phyloP scores from a whole-genome alignment of 2,329 filamentous ascomycete genomes.

The Laburnicola sp. region DNA sequence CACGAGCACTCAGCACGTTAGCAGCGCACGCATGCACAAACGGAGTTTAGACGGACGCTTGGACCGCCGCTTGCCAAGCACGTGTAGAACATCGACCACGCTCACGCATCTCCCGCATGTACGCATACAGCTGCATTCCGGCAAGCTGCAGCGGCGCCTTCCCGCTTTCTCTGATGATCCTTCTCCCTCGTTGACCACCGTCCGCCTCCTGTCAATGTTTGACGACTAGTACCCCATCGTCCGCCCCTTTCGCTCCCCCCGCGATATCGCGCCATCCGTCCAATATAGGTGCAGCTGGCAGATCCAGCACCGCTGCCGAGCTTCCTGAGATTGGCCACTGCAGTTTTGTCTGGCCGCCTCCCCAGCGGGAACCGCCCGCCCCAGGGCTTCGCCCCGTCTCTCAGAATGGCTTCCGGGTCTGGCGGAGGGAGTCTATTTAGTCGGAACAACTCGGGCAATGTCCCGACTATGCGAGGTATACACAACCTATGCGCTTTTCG shows the following conservation, averaged over 20 bases:
- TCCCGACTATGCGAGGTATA: slow-evolving; percentile 48
- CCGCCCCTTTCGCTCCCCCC: slow-evolving; percentile 8
- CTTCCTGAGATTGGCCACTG: slow-evolving; percentile 12
- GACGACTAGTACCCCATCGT: neutral
- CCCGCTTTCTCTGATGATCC: neutral
- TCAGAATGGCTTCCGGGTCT: slow-evolving; percentile 45
- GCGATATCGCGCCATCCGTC: slow-evolving; percentile 11
- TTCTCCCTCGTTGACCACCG: slow-evolving; percentile 22
- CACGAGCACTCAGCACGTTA: slow-evolving; percentile 11
- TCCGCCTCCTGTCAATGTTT: slow-evolving; percentile 15
- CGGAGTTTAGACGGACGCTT: slow-evolving; percentile 2
- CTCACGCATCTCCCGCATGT: neutral
- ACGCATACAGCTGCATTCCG: slow-evolving; percentile 6
- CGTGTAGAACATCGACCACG: slow-evolving; percentile 13
- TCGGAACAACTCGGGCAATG: slow-evolving; percentile 47
- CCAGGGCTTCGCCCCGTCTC: slow-evolving; percentile 30
- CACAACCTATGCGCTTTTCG: neutral
- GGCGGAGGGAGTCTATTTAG: slow-evolving; percentile 47
- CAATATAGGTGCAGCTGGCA: neutral
- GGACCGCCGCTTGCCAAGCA: slow-evolving; percentile 1
- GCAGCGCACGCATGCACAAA: neutral
- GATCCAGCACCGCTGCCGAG: slow-evolving; percentile 5
- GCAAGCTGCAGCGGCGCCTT: slow-evolving; percentile 5
- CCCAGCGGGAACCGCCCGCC: slow-evolving; percentile 40
- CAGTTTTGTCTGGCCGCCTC: slow-evolving; percentile 33